These are phyloP conservation scores for Geosmithia putterillii DNA, from an alignment of 2,329 filamentous ascomycete genomes.

Conservation along the genomic window DNA sequence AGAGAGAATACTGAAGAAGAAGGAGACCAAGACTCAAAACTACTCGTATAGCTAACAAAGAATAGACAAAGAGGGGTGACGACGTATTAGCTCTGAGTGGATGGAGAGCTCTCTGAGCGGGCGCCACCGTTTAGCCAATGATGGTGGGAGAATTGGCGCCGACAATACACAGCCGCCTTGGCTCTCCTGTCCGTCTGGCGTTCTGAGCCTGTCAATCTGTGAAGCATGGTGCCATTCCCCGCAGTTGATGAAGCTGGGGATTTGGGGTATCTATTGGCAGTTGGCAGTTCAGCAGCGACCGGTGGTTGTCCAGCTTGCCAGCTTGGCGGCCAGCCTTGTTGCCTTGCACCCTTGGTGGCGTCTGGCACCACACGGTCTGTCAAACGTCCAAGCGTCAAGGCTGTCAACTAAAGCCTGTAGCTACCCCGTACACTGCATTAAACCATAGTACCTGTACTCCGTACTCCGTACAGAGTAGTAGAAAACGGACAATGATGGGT, in stretches of 20 bases:
- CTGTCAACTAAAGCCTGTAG: too few species aligned
- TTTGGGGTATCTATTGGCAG: not conserved
- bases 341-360: too few species aligned
- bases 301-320: too few species aligned
- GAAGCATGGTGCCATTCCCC: not conserved
- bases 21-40: not conserved
- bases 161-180: not conserved
- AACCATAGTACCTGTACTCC: too few species aligned
- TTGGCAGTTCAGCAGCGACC: too few species aligned
- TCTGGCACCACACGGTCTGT: too few species aligned
- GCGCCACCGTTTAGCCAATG: not conserved
- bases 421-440: too few species aligned
- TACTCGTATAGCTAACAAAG: not conserved
- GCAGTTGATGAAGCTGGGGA: not conserved
- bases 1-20: not conserved
- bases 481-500: not conserved
- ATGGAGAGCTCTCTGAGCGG: not conserved
- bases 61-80: not conserved
- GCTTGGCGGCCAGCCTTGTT: too few species aligned
- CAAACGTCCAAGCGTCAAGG: too few species aligned
- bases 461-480: too few species aligned
- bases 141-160: not conserved
- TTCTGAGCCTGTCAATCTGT: too few species aligned
- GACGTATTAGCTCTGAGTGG: too few species aligned
- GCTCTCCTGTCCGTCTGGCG: not conserved